Conservation (phyloP, 75 land plant species). For the Selaginella moellendorffii region DNA sequence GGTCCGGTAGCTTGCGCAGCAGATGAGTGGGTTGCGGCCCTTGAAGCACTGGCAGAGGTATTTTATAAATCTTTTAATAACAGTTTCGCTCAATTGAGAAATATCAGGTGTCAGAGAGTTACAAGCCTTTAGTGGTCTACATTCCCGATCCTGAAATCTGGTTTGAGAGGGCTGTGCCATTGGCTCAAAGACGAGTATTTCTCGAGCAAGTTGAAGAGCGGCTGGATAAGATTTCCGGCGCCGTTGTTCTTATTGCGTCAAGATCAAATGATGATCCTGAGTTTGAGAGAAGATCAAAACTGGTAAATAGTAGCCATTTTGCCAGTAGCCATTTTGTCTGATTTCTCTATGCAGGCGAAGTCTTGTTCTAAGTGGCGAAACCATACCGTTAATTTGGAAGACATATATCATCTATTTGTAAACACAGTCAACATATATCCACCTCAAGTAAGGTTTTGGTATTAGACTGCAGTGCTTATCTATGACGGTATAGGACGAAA, state of each 20-base stretch:
- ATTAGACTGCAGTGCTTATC: too few relatives aligned
- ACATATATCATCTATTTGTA: constrained; percentile 22
- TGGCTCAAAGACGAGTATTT: constrained; percentile 60
- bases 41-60: constrained; percentile 32
- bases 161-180: constrained; percentile 77
- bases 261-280: constrained; percentile 37
- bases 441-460: constrained; percentile 16
- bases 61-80: constrained; percentile 4
- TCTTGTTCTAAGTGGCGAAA: constrained; percentile 15
- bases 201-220: constrained; percentile 43
- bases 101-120: constrained; percentile 46
- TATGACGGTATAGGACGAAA: too few relatives aligned
- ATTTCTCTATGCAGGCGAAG: constrained; percentile 12
- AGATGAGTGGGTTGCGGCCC: constrained; percentile 27
- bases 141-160: constrained; percentile 75
- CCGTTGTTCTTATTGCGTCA: constrained; percentile 79
- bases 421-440: constrained; percentile 25
- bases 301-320: constrained; percentile 7
- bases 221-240: constrained; percentile 59
- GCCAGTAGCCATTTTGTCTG: background rate
- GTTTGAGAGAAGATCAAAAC: constrained; percentile 9
- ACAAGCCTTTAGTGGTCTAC: constrained; percentile 69
- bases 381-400: constrained; percentile 18
- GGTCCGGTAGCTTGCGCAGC: constrained; percentile 14
- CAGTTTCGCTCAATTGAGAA: too few relatives aligned